Conservation (phyloP, 345 rosid species). For the Passiflora organensis region DNA sequence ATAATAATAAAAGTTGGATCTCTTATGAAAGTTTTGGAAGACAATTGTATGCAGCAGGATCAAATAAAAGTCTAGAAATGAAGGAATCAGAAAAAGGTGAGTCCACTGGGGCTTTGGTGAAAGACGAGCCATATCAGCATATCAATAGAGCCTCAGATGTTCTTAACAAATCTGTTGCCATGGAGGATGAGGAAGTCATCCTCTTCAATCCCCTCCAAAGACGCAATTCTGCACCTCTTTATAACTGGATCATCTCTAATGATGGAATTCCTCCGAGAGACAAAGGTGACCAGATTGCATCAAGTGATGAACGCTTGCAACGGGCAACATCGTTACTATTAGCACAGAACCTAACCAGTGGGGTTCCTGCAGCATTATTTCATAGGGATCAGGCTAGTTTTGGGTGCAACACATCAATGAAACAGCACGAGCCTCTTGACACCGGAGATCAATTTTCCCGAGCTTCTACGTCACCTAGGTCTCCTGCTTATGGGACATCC, state of each 20-base stretch:
- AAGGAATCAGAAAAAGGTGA: conserved; percentile 16
- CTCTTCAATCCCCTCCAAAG: conserved; percentile 89
- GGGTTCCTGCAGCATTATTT: conserved; percentile 33
- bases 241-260: conserved; percentile 22
- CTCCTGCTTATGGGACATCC: conserved; percentile 14
- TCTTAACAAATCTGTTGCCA: conserved; percentile 33
- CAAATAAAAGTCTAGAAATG: conserved; percentile 6
- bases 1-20: conserved; percentile 49
- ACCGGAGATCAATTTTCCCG: conserved; percentile 24
- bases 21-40: conserved; percentile 32
- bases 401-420: conserved; percentile 24
- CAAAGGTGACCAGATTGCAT: conserved; percentile 27
- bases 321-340: conserved; percentile 62
- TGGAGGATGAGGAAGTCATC: conserved; percentile 92
- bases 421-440: conserved; percentile 44
- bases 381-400: conserved; percentile 43
- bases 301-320: conserved; percentile 66
- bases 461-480: conserved; percentile 12
- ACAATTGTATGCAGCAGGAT: conserved; percentile 29
- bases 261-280: conserved; percentile 30
- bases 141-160: conserved; percentile 4
- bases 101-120: not conserved
- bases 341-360: conserved; percentile 42
- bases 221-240: conserved; percentile 75
- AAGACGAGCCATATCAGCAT: conserved; percentile 13